phyloP scores from a whole-genome alignment of 2,329 filamentous ascomycete species.

The Ramularia endophylla region DNA sequence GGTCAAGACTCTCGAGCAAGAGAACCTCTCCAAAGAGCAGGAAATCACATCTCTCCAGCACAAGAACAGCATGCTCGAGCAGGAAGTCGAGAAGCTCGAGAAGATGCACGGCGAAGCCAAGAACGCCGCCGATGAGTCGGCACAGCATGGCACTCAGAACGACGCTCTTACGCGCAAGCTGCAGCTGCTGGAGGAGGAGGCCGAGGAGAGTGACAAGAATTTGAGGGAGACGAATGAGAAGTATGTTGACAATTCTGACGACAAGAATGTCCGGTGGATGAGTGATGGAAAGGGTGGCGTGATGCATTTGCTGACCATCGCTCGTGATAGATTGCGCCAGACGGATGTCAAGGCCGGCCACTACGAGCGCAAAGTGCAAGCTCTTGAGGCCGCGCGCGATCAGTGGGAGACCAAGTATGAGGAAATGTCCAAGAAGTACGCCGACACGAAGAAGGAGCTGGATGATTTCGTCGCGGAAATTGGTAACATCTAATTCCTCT shows the following conservation, averaged over 20 bases:
- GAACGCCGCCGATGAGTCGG: slow-evolving; percentile 73
- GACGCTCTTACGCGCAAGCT: slow-evolving; percentile 87
- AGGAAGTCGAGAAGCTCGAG: slow-evolving; percentile 91
- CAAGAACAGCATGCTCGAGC: slow-evolving; percentile 88
- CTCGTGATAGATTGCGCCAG: slow-evolving; percentile 74
- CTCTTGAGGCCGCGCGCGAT: slow-evolving; percentile 84
- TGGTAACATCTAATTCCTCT: slow-evolving; percentile 69
- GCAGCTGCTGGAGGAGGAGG: slow-evolving; percentile 96
- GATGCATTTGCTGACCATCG: slow-evolving; percentile 9
- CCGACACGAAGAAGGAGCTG: slow-evolving; percentile 77
- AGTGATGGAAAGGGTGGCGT: slow-evolving; percentile 9
- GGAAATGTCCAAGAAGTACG: slow-evolving; percentile 91
- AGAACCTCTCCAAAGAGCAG: slow-evolving; percentile 94
- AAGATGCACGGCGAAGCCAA: slow-evolving; percentile 77
- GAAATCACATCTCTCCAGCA: slow-evolving; percentile 94
- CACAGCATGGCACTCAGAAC: slow-evolving; percentile 79
- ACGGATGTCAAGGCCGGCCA: slow-evolving; percentile 99
- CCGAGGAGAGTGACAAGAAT: slow-evolving; percentile 92
- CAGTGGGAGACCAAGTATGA: slow-evolving; percentile 98
- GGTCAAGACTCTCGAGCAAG: slow-evolving; percentile 87
- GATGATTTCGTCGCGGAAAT: slow-evolving; percentile 88
- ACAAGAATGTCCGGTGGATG: slow-evolving; percentile 4
- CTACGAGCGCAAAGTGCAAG: slow-evolving; percentile 98
- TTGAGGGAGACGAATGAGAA: slow-evolving; percentile 97
- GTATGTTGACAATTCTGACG: slow-evolving; percentile 51